Base-by-base conservation (phyloP, 495 filamentous ascomycete species). In the Parmelia sp. region DNA sequence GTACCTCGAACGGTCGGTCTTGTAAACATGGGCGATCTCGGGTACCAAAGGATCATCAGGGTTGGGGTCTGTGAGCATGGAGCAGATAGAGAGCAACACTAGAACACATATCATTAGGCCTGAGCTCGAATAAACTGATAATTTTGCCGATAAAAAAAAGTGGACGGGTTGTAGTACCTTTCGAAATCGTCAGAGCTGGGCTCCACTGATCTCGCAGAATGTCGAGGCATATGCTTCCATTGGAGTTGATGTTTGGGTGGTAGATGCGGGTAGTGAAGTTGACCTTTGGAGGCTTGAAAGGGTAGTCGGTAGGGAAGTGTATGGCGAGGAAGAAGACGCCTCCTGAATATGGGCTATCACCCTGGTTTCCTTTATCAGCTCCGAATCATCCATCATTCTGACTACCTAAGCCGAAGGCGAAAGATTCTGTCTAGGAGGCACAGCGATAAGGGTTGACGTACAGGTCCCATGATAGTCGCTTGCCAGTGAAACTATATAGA, bases 241-340 rank as follows among this genome's bases (percentile, higher is more conserved):
- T 98, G 68, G 91, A 95, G 83, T 98, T 98, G 91, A 98, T 98
- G 80, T 98, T 98, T 72, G 94, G 94, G 82, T 98, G 94, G 75
- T 98, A 97, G 83, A 98, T 97, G 71, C 94, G 87, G 60, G 94
- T 98, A 66, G 90, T 97, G 84, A 98, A 98, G 87, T 97, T 97
- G 79, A 98, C 94, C 85, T 98, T 98, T 61, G 94, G 94, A 47
- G 94, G 95, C 86, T 98, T 98, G 86, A 98, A 98, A 7, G 94
- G 94, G 78, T 98, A 98, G 83, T 98, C 94, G 81, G 94, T 98
- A 67, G 94, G 94, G 84, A 98, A 98, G 80, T 96, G 90, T 72
- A 98, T 98, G 64, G 88, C 85, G 60, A 98, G 83, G 86, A 98
- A 98, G 85, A 98, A 98, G 68, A 98, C 93, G 70, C 94, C 94